A percentile compares a stretch with the other conserved stretches of the same genome.
phyloP scores from a whole-genome alignment of 495 filamentous ascomycete species.

The Saxispiralis lemnorum region DNA sequence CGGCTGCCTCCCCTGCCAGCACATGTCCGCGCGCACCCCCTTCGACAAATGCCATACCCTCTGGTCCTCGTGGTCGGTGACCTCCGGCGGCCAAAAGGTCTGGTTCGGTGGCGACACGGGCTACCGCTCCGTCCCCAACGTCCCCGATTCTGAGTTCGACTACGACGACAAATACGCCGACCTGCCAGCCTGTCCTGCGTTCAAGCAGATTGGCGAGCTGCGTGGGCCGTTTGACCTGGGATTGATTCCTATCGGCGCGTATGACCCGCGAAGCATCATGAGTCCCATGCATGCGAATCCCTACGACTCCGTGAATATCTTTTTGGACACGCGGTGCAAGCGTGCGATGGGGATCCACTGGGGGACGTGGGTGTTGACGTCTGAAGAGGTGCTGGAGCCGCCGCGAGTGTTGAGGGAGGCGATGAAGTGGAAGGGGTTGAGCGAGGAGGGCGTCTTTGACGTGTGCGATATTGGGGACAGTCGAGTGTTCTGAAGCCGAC shows the following conservation, averaged over 20 bases:
- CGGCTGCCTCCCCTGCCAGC: conserved; percentile 72
- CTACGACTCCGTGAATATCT: conserved; percentile 77
- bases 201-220: conserved; percentile 64
- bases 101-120: conserved; percentile 62
- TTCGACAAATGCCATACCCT: conserved; percentile 59
- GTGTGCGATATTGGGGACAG: conserved; percentile 77
- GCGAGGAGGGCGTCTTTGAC: conserved; percentile 71
- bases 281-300: conserved; percentile 71
- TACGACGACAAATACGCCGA: conserved; percentile 46
- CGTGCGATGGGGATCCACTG: conserved; percentile 82
- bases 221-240: conserved; percentile 85
- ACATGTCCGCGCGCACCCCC: conserved; percentile 48
- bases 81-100: conserved; percentile 54
- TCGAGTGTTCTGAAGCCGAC: conserved; percentile 37
- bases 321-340: conserved; percentile 68
- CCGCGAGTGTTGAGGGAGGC: conserved; percentile 59
- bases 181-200: conserved; percentile 67
- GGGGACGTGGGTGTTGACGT: conserved; percentile 77
- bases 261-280: conserved; percentile 47
- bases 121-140: conserved; percentile 62
- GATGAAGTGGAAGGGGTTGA: conserved; percentile 47
- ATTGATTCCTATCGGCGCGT: conserved; percentile 88
- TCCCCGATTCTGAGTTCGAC: conserved; percentile 48
- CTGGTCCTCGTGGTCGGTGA: conserved; percentile 75
- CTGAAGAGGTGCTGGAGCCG: conserved; percentile 73